Conservation (phyloP, 768 basidiomycete genomes). For the Suillus hirtellus region DNA sequence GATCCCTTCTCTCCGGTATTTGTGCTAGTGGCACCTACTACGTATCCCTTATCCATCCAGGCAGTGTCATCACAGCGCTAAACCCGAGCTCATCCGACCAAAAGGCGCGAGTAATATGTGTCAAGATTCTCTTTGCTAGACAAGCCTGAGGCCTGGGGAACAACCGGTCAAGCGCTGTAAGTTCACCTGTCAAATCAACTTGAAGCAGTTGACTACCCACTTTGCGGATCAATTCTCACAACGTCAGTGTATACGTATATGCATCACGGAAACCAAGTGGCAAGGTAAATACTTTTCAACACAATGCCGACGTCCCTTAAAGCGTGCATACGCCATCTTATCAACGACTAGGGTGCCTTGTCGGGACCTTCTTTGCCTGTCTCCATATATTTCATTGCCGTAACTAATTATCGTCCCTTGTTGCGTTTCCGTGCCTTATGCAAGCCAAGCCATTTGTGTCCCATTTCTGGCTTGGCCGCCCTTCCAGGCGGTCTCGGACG, state of each 20-base stretch:
- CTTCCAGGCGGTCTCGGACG: neutral
- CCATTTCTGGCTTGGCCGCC: neutral
- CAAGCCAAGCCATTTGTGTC: neutral
- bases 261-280: too few species aligned
- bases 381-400: neutral
- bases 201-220: too few species aligned
- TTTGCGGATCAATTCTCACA: slow-evolving; percentile 13
- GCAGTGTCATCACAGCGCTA: slow-evolving; percentile 5
- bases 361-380: neutral
- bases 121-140: neutral
- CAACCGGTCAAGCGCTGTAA: neutral
- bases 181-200: neutral
- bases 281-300: neutral
- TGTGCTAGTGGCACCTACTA: neutral
- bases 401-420: neutral
- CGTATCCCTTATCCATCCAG: neutral
- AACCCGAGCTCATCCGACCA: slow-evolving; percentile 24
- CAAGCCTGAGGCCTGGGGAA: neutral
- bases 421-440: neutral
- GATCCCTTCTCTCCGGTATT: slow-evolving; percentile 11
- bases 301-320: neutral
- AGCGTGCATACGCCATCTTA: neutral
- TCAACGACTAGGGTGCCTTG: neutral
- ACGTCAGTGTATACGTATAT: neutral
- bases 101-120: neutral